Base-by-base conservation (phyloP, 2,329 filamentous ascomycete genomes). In the Neoarthrinium moseri region DNA sequence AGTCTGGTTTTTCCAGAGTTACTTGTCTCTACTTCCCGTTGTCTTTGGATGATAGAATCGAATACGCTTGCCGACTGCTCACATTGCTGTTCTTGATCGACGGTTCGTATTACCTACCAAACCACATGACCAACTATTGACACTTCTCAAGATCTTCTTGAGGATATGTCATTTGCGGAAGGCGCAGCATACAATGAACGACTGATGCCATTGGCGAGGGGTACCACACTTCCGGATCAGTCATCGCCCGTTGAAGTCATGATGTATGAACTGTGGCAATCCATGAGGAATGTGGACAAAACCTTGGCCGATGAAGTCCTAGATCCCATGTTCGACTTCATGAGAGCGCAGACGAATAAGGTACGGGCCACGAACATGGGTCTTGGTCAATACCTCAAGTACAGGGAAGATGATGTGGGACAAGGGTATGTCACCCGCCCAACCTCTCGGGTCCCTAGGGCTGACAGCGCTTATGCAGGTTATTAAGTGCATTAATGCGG, bases 41-140 rank as follows among this genome's bases (percentile, higher is more conserved):
- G 22, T 64, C 69, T 1, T 22, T 54, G 15, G 63, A 71, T 45
- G 67, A 69, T 41, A 52, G 71, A 2, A 70, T 73, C 18, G 37
- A 54, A 8, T 67, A 61, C 39, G 68, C 63, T 1, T 70, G 68
- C 50, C 53, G 58, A 4, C 56, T 75, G 0, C 46, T 72, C 5
- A 69, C 69, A 1, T 22, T 72, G 2, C 50, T 71, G 1, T 74
- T 74, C 44, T 47, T 74, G 1, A 60, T 73, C 22, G 70, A 74
- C 51, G 71, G 69, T 70, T 56, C 44, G 62, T 45, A 17, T 29
- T 35, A 12, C 30, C 32, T 38, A 38, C 27, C 42, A 40, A 21
- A 41, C 34, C 4, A 27, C 10, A 37, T 15, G 12, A 22, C 17
- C 26, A 34, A 12, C 22, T 39, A 20, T 10, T 10, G 15, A 18